Evolutionary conservation across 1,284 basidiomycete species (phyloP).

Genomic region (Puccinia horiana): DNA sequence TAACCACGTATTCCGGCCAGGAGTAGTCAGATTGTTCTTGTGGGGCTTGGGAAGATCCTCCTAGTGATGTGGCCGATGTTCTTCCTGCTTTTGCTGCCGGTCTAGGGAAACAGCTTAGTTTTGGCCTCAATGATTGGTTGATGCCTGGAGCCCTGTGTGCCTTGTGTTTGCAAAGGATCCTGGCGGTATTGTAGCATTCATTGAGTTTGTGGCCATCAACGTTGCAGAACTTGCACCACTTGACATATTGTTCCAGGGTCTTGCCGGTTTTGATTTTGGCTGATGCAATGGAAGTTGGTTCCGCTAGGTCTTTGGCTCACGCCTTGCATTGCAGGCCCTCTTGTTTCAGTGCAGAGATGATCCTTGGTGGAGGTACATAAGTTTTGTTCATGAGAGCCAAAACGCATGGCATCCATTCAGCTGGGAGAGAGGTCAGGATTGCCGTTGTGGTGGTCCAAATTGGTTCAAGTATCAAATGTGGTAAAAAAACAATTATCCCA

Average conservation of each 20-base stretch:
- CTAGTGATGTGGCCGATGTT: too few relatives aligned
- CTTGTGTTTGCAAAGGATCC: not conserved
- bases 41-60: too few relatives aligned
- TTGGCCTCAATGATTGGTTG: not conserved
- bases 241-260: too few relatives aligned
- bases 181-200: not conserved
- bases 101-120: too few relatives aligned
- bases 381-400: slow-evolving; percentile 3
- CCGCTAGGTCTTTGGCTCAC: too few relatives aligned
- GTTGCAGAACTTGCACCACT: not conserved
- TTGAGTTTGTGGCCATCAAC: not conserved
- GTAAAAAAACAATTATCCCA: too few relatives aligned
- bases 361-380: not conserved
- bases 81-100: not conserved
- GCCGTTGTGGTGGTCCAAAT: too few relatives aligned
- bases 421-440: not conserved
- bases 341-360: not conserved
- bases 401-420: not conserved
- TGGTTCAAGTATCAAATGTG: too few relatives aligned
- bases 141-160: not conserved
- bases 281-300: too few relatives aligned
- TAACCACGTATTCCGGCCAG: too few relatives aligned
- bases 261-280: too few relatives aligned
- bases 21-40: too few relatives aligned
- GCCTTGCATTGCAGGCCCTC: not conserved